A percentile compares a stretch with the other conserved stretches of the same genome.
phyloP scores from a whole-genome alignment of 1,284 basidiomycete species.

The Fomes fomentarius region DNA sequence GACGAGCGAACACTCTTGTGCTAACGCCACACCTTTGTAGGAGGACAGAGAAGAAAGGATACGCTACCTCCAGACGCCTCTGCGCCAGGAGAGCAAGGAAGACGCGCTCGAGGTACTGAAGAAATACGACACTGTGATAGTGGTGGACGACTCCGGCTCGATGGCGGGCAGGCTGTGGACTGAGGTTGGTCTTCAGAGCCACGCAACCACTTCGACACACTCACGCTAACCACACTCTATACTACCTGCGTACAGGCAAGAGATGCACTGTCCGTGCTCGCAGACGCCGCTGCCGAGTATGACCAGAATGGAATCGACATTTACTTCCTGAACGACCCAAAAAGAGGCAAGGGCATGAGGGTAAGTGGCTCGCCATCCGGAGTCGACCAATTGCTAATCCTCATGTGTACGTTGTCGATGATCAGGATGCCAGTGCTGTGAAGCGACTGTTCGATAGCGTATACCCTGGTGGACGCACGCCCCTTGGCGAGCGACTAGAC shows the following conservation, averaged over 20 bases:
- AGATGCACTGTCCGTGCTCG: conserved; percentile 45
- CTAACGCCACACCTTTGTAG: too few species aligned
- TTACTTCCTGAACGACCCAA: conserved; percentile 47
- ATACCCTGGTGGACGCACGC: conserved; percentile 47
- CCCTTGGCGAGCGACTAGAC: conserved; percentile 53
- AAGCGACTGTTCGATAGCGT: conserved; percentile 47
- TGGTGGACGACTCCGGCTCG: conserved; percentile 63
- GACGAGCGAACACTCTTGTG: too few species aligned
- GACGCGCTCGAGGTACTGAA: conserved; percentile 45
- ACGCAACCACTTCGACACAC: too few species aligned
- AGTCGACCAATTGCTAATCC: background rate
- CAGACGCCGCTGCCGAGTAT: conserved; percentile 45
- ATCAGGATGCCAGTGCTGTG: conserved; percentile 32
- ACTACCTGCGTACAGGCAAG: conserved; percentile 36
- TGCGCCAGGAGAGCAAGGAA: conserved; percentile 39
- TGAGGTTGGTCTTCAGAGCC: conserved; percentile 44
- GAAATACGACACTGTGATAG: conserved; percentile 54
- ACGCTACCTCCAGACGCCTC: conserved; percentile 23
- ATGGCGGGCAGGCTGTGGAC: conserved; percentile 52
- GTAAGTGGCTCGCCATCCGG: conserved; percentile 26
- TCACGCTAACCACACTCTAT: conserved; percentile 3
- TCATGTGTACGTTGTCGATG: background rate
- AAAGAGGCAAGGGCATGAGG: conserved; percentile 39
- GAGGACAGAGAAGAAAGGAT: conserved; percentile 11
- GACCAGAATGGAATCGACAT: conserved; percentile 55